phyloP scores from a whole-genome alignment of 2,329 filamentous ascomycete genomes.

The Exophiala sideris region DNA sequence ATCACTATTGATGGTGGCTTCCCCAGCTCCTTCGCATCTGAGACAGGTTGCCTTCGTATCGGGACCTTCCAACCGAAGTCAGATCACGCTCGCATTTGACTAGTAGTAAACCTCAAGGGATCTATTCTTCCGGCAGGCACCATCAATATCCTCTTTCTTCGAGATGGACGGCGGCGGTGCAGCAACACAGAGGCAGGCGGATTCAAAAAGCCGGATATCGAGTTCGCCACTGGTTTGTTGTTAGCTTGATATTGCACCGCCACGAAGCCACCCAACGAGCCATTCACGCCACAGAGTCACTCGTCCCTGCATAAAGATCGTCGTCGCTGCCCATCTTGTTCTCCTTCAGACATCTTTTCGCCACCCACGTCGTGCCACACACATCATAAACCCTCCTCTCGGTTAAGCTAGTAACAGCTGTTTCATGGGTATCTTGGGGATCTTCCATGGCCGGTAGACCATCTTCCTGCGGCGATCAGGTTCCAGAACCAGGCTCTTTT shows the following conservation, averaged over 20 bases:
- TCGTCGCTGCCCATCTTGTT: slow-evolving; percentile 5
- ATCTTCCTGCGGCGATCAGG: slow-evolving; percentile 1
- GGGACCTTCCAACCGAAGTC: too few relatives aligned
- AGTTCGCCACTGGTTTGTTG: slow-evolving; percentile 10
- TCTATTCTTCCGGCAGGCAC: neutral
- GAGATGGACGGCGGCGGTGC: neutral
- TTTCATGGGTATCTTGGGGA: slow-evolving; percentile 1
- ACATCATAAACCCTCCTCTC: slow-evolving; percentile 1
- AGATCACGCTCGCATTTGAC: too few relatives aligned
- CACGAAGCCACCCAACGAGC: slow-evolving; percentile 19
- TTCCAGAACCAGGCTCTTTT: slow-evolving; percentile 18
- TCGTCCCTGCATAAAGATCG: slow-evolving; percentile 11
- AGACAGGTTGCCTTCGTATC: too few relatives aligned
- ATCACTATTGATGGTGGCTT: too few relatives aligned
- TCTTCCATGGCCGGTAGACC: neutral
- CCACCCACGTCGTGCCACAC: slow-evolving; percentile 3
- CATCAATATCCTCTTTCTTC: neutral
- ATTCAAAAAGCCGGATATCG: neutral
- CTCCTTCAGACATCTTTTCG: slow-evolving; percentile 8
- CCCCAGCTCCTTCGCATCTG: too few relatives aligned
- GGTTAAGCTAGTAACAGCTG: slow-evolving; percentile 2
- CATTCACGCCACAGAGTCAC: slow-evolving; percentile 5
- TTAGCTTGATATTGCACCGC: slow-evolving; percentile 13
- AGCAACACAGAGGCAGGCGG: too few relatives aligned
- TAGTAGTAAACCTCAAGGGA: too few relatives aligned